phyloP scores from a whole-genome alignment of 495 filamentous ascomycete species.

The Neurospora sp. region DNA sequence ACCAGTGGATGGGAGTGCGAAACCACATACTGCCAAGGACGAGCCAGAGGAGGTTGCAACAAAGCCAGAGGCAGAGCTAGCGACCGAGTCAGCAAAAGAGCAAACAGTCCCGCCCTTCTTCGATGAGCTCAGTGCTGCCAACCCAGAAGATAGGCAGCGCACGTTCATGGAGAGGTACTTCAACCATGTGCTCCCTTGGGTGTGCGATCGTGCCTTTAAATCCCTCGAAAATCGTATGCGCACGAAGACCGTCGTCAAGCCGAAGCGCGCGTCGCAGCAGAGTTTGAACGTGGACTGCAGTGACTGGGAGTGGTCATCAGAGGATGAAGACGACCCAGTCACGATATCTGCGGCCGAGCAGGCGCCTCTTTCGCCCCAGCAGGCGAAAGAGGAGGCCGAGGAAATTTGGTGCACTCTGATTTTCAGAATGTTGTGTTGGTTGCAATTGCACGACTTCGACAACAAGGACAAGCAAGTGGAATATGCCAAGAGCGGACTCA shows the following conservation, averaged over 20 bases:
- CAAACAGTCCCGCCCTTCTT: constrained; percentile 1
- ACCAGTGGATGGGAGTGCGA: too few species aligned
- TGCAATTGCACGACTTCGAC: constrained; percentile 42
- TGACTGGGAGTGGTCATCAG: too few species aligned
- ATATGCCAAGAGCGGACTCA: constrained; percentile 34
- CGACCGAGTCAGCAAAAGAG: too few species aligned
- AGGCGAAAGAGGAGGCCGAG: not conserved
- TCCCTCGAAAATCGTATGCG: not conserved
- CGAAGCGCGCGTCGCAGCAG: too few species aligned
- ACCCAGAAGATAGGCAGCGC: constrained; percentile 30
- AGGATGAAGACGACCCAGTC: too few species aligned
- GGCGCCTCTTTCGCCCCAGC: too few species aligned
- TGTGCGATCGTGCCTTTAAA: not conserved
- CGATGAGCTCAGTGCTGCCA: constrained; percentile 25
- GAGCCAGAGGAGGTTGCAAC: too few species aligned
- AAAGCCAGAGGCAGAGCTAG: too few species aligned
- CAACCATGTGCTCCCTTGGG: constrained; percentile 16
- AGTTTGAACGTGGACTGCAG: too few species aligned
- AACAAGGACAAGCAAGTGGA: constrained; percentile 33
- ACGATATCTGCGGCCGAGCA: too few species aligned
- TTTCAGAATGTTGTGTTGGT: constrained; percentile 44
- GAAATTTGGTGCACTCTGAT: constrained; percentile 39
- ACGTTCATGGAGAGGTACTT: constrained; percentile 35
- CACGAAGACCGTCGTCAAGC: too few species aligned
- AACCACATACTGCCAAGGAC: too few species aligned